A percentile compares a stretch with the other conserved stretches of the same genome.
Conservation (phyloP, 441 rosid genomes). For the Corymbia calophylla region DNA sequence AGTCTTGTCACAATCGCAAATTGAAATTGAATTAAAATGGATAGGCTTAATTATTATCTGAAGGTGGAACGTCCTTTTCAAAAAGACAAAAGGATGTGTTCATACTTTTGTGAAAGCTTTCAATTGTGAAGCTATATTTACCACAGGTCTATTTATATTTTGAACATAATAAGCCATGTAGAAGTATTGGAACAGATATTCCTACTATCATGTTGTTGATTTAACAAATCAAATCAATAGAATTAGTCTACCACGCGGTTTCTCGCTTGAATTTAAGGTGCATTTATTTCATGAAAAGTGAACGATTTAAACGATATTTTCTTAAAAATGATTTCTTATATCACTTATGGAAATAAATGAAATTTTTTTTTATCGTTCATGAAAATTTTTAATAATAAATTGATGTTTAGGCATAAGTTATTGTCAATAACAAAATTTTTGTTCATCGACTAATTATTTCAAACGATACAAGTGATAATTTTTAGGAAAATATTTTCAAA, state of each 20-base stretch:
- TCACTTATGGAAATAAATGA: no score
- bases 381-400: no score
- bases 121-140: background rate
- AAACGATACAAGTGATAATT: rapidly evolving
- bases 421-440: no score
- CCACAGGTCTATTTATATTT: background rate
- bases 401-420: no score
- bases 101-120: background rate
- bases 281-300: no score
- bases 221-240: background rate
- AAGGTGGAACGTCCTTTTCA: background rate
- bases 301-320: no score
- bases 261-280: background rate
- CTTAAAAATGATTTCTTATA: no score
- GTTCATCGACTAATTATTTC: no score
- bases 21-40: background rate
- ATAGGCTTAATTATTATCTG: background rate
- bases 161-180: background rate
- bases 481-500: no score
- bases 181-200: background rate
- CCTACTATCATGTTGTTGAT: background rate
- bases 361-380: background rate
- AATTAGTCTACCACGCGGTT: rapidly evolving
- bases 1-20: background rate
- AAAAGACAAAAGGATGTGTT: background rate